A percentile compares a stretch with the other conserved stretches of the same genome.
phyloP scores from a whole-genome alignment of 2,329 filamentous ascomycete genomes.

The Macrophomina phaseolina region DNA sequence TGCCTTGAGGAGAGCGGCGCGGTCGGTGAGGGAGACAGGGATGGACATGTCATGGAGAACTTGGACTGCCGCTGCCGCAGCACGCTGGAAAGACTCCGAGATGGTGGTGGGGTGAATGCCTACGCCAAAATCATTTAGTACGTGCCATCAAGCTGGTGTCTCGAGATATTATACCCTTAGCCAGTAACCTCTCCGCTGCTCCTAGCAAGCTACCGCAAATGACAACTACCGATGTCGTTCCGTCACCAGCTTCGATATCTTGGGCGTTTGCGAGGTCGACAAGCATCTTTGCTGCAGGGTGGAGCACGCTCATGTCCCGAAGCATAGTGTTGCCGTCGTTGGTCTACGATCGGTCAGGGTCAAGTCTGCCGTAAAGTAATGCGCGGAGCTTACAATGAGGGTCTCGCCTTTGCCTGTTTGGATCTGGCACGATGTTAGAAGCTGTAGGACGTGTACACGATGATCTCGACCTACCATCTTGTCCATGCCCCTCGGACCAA shows the following conservation, averaged over 20 bases:
- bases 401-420: constrained; percentile 95
- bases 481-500: constrained; percentile 97
- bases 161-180: constrained; percentile 66
- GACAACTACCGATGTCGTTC: constrained; percentile 96
- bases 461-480: constrained; percentile 72
- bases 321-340: constrained; percentile 99
- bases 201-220: constrained; percentile 94
- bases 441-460: constrained; percentile 24
- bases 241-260: constrained; percentile 97
- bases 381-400: constrained; percentile 69
- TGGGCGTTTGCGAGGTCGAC: constrained; percentile 96
- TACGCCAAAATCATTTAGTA: constrained; percentile 29
- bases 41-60: constrained; percentile 95
- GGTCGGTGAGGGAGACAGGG: constrained; percentile 87
- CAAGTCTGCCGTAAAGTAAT: constrained; percentile 28
- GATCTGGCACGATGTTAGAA: constrained; percentile 61
- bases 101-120: constrained; percentile 96
- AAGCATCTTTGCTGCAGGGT: constrained; percentile 99
- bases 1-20: constrained; percentile 88
- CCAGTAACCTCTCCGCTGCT: constrained; percentile 87
- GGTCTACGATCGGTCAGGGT: constrained; percentile 58
- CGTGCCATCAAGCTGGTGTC: neutral
- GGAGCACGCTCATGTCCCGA: constrained; percentile 98
- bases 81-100: constrained; percentile 95
- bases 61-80: constrained; percentile 84